Percentiles rank a stretch among this genome's conserved stretches.
Conservation (phyloP, 2,329 filamentous ascomycete genomes). For the Beauveria sp. region DNA sequence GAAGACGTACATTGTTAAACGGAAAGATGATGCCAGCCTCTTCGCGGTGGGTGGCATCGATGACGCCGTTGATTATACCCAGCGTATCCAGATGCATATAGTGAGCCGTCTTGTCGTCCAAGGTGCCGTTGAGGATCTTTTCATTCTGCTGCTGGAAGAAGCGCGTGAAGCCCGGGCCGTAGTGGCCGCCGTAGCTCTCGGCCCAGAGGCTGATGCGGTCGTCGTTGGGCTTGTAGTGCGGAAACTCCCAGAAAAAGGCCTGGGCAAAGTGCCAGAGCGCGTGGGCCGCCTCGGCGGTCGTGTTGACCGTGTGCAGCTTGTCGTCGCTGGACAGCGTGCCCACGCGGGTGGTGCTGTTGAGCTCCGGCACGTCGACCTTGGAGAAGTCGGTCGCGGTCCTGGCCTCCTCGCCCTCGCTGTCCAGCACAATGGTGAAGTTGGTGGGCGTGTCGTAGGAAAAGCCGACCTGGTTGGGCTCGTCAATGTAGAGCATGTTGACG, state of each 20-base stretch:
- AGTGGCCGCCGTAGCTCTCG: slow-evolving; percentile 64
- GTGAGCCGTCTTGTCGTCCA: slow-evolving; percentile 36
- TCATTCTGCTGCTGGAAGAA: slow-evolving; percentile 56
- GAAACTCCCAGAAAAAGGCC: slow-evolving; percentile 49
- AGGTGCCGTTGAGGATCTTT: slow-evolving; percentile 26
- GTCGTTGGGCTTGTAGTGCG: slow-evolving; percentile 46
- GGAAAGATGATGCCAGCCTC: slow-evolving; percentile 49
- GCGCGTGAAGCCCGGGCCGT: slow-evolving; percentile 55
- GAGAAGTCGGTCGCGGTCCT: slow-evolving; percentile 25
- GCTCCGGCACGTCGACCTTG: slow-evolving; percentile 23
- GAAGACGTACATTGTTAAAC: slow-evolving; percentile 46
- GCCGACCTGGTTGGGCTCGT: slow-evolving; percentile 58
- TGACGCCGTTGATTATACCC: slow-evolving; percentile 62
- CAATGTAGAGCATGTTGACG: slow-evolving; percentile 47
- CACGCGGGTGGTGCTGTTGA: slow-evolving; percentile 29
- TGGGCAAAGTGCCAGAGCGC: slow-evolving; percentile 62
- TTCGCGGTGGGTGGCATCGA: slow-evolving; percentile 56
- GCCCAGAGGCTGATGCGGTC: slow-evolving; percentile 57
- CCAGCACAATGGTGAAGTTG: slow-evolving; percentile 51
- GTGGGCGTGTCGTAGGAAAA: slow-evolving; percentile 58
- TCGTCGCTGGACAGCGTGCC: slow-evolving; percentile 27
- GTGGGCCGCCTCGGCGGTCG: slow-evolving; percentile 44
- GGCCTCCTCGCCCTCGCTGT: slow-evolving; percentile 42
- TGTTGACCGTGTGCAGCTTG: slow-evolving; percentile 32
- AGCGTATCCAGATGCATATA: slow-evolving; percentile 49